phyloP scores from a whole-genome alignment of 805 yeast genomes.

The Candida dendrica region DNA sequence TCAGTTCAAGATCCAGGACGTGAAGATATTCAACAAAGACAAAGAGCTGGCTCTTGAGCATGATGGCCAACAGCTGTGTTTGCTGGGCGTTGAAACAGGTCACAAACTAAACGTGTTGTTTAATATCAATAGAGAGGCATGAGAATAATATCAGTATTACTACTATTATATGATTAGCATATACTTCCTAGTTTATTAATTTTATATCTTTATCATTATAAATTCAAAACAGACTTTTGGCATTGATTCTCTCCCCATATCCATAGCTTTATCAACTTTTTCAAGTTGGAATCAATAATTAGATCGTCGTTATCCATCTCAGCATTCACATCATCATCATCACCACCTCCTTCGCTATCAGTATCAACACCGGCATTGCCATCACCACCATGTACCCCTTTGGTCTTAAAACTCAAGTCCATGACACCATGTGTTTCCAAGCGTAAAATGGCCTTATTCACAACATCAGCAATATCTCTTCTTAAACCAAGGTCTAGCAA shows the following conservation, averaged over 20 bases:
- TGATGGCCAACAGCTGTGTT: conserved; percentile 42
- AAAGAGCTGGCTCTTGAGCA: conserved; percentile 19
- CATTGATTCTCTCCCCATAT: conserved; percentile 52
- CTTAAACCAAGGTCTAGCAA: conserved; percentile 57
- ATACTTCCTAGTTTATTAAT: background rate
- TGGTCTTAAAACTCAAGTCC: background rate
- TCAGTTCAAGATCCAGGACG: conserved; percentile 23
- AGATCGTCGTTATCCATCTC: conserved; percentile 1
- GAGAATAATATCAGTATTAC: too few relatives aligned
- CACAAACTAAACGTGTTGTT: conserved; percentile 32
- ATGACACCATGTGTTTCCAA: background rate
- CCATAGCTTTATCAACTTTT: conserved; percentile 54
- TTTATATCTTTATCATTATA: background rate
- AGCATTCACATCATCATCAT: conserved; percentile 1
- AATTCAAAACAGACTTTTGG: conserved; percentile 19
- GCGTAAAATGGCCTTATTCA: conserved; percentile 56
- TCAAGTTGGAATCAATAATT: conserved; percentile 29
- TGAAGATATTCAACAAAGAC: conserved; percentile 27
- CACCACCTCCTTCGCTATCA: conserved; percentile 3
- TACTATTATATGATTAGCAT: background rate
- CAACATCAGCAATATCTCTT: conserved; percentile 57
- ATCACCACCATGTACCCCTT: background rate
- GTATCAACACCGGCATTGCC: background rate
- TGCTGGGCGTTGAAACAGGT: conserved; percentile 49
- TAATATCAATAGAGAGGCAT: conserved; percentile 5